These are phyloP conservation scores for Pelargonium nanum DNA, from an alignment of 345 rosid species.

Conservation along the genomic window DNA sequence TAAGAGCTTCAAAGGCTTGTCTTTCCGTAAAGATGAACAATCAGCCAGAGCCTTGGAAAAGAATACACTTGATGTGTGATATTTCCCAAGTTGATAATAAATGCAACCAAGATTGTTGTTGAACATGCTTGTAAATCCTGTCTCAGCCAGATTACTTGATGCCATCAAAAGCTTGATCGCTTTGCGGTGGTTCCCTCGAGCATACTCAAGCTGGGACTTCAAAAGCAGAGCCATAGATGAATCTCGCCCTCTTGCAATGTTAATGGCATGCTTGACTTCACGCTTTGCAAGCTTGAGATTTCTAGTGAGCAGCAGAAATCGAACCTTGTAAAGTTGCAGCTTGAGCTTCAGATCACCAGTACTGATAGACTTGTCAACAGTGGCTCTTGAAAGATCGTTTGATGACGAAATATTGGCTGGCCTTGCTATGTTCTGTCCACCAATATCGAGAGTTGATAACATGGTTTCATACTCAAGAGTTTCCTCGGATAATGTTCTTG, in stretches of 20 bases:
- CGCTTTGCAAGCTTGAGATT: conserved; percentile 92
- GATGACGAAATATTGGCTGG: conserved; percentile 43
- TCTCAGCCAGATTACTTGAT: conserved; percentile 54
- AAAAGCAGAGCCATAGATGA: conserved; percentile 79
- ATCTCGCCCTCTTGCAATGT: conserved; percentile 78
- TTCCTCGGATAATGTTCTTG: conserved; percentile 73
- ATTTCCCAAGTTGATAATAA: conserved; percentile 64
- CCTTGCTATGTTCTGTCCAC: conserved; percentile 52
- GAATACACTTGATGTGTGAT: conserved; percentile 51
- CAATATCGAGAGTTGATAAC: conserved; percentile 43
- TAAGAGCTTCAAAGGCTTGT: conserved; percentile 53
- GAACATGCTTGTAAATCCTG: conserved; percentile 63
- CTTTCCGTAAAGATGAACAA: conserved; percentile 60
- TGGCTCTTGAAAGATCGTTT: conserved; percentile 46
- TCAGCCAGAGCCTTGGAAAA: conserved; percentile 67
- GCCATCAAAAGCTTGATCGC: conserved; percentile 90
- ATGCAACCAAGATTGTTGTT: conserved; percentile 94
- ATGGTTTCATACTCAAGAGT: conserved; percentile 61
- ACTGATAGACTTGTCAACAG: conserved; percentile 44
- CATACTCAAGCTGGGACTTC: conserved; percentile 95
- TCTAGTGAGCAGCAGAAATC: conserved; percentile 72
- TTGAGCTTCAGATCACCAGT: conserved; percentile 74
- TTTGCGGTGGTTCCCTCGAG: conserved; percentile 87
- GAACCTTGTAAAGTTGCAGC: conserved; percentile 92
- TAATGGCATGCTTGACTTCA: conserved; percentile 92